Evolutionary conservation across 73 alveolate genomes (phyloP).

Genomic region (Paraurostyla sp.): DNA sequence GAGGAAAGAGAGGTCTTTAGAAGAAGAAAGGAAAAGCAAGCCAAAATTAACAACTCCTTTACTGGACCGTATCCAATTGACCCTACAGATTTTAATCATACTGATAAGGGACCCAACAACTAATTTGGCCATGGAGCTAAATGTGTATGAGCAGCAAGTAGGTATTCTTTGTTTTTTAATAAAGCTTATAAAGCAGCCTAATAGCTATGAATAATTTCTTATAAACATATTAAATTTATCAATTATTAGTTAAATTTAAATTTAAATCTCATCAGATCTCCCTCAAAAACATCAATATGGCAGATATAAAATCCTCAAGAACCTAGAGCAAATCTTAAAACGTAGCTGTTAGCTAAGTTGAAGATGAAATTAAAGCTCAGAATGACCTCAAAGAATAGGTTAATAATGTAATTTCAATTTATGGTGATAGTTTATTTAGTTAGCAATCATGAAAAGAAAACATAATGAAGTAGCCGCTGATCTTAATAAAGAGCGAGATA

Average conservation of each 20-base stretch:
- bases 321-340: not conserved
- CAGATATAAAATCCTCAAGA: not conserved
- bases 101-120: slow-evolving; percentile 71
- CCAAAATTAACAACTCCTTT: slow-evolving; percentile 71
- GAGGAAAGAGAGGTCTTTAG: slow-evolving; percentile 59
- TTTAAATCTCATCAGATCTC: not conserved
- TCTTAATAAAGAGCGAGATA: not conserved
- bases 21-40: slow-evolving; percentile 47
- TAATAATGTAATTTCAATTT: not conserved
- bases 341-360: not conserved
- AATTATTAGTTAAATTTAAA: slow-evolving; percentile 24
- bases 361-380: not conserved
- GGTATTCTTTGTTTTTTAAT: not conserved
- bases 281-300: not conserved
- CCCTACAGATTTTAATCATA: slow-evolving; percentile 58
- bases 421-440: not conserved
- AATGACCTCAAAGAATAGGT: not conserved
- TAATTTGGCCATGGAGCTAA: slow-evolving; percentile 36
- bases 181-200: slow-evolving; percentile 13
- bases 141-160: not conserved
- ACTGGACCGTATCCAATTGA: slow-evolving; percentile 75
- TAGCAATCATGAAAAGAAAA: not conserved
- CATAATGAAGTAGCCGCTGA: not conserved
- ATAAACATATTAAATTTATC: not conserved
- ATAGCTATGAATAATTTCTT: not conserved